Base-by-base conservation (phyloP, 2,329 filamentous ascomycete species). In the Colletotrichum sp. region DNA sequence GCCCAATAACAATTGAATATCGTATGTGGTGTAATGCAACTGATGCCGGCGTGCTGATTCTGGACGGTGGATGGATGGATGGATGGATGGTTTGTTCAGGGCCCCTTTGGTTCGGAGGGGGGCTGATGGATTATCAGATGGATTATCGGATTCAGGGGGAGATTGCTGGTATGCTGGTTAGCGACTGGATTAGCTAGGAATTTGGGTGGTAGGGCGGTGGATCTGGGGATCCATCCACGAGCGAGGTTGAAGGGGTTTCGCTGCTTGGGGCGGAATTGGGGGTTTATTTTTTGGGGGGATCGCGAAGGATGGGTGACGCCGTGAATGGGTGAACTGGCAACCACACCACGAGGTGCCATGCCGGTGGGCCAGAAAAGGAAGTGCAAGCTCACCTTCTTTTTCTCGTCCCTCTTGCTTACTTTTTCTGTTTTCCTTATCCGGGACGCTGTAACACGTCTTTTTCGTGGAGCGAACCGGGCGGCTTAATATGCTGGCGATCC, bases 141-240 rank as follows among this genome's bases (percentile, higher is more conserved):
- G 67, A 62, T 75, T 73, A 30, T 71, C 69, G 69, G 71, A 73
- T 75, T 75, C 73, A 75, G 73, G 73, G 73, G 73, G 73, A 75
- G 63, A 75, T 75, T 75, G 71, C 71, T 75, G 58, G 69, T 68
- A 66, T 73, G 69, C 73, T 68, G 69, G 56, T 58, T 38, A 75
- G 56, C 63, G 69, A 69, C 63, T 69, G 63, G 34, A 64, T 64
- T 75, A 65, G 63, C 73, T 73, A 68, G 73, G 69, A 59, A 73
- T 73, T 73, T 69, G 69, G 64, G 63, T 69, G 64, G 73, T 69
- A 63, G 58, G 61, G n/a, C 30, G 69, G 73, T 75, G 73, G 73
- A 75, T 68, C 73, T 66, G 56, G 73, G 73, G 69, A 38, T 73
- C 73, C 73, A 75, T 73, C 73, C 73, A 75, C 73, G 69, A 28